Evolutionary conservation across 2,329 filamentous ascomycete genomes (phyloP), one percentile per base, ranked within the genome.

Genomic region (Byssochlamys sp.): DNA sequence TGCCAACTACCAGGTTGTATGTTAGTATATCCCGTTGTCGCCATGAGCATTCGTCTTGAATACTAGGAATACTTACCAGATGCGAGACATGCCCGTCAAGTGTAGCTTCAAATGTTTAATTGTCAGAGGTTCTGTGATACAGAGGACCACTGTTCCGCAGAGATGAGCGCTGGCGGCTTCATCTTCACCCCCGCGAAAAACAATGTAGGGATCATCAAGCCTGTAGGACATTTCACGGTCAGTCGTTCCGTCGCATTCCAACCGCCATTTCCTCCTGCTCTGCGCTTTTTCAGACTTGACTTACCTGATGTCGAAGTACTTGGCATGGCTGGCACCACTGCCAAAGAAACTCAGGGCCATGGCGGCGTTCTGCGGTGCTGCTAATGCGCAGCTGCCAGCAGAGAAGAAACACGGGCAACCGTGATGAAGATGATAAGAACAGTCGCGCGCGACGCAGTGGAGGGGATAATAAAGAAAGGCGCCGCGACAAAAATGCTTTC

Each of bases 121-220:
- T 58, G 83, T 85, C 58, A 91, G 74, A 0, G 85, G 77, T 48
- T 86, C 79, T 25, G 84, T 83, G 35, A 92, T 77, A 67, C 88
- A 91, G 35, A 92, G 78, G 35, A 91, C 86, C 31, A 92, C 75
- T 26, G 82, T 83, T 52, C 89, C 89, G 67, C 86, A 88, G 63
- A 94, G 75, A 56, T 89, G 74, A 66, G 90, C 88, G 60, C 87
- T 89, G 50, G 87, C 83, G 52, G 89, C 87, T 69, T 92, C 89
- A 69, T 88, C 80, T 57, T 89, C 85, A 63, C 77, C 81, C 59
- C 89, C 89, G 55, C 89, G 85, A 61, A 94, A 87, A 29, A 92
- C 85, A 59, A 92, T 83, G 58, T 91, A 88, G 66, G 90, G 86
- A 67, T 87, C 86, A 55, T 91, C 87, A 59, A 91, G 81, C 55